These are phyloP conservation scores for Ceriops decandra DNA, from an alignment of 345 rosid genomes.

Conservation along the genomic window DNA sequence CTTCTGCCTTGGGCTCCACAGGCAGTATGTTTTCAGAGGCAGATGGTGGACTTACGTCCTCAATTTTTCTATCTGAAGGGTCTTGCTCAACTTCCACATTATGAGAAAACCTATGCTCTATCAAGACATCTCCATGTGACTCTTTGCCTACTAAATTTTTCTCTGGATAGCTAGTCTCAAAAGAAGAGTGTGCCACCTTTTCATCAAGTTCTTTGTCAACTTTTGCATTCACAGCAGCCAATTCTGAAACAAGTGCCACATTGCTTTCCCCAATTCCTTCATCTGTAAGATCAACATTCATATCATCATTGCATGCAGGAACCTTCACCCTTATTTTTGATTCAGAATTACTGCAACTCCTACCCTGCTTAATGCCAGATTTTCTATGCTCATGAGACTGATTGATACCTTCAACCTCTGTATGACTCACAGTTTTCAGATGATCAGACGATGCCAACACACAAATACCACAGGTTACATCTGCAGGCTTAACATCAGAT, in stretches of 20 bases:
- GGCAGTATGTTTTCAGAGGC: slow-evolving; percentile 11
- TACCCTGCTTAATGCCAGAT: neutral
- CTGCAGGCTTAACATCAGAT: neutral
- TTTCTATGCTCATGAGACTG: neutral
- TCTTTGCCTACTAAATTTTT: neutral
- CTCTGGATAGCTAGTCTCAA: neutral
- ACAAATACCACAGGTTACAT: neutral
- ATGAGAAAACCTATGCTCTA: neutral
- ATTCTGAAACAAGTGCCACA: neutral
- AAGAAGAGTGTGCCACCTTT: neutral
- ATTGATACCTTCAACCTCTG: neutral
- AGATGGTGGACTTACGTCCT: neutral
- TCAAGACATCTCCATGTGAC: neutral
- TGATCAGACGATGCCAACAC: neutral
- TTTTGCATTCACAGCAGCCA: neutral
- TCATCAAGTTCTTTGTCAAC: neutral
- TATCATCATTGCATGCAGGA: neutral
- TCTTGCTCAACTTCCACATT: neutral
- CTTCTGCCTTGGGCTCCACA: slow-evolving; percentile 33
- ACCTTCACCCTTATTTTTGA: neutral
- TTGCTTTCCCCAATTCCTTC: neutral
- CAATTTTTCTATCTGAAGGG: neutral
- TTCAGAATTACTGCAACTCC: neutral
- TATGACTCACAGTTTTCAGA: neutral
- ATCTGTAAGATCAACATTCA: neutral